Evolutionary conservation across 2,329 filamentous ascomycete genomes (phyloP), one percentile per base, ranked within the genome.

Genomic region (Paramyrothecium roridum): DNA sequence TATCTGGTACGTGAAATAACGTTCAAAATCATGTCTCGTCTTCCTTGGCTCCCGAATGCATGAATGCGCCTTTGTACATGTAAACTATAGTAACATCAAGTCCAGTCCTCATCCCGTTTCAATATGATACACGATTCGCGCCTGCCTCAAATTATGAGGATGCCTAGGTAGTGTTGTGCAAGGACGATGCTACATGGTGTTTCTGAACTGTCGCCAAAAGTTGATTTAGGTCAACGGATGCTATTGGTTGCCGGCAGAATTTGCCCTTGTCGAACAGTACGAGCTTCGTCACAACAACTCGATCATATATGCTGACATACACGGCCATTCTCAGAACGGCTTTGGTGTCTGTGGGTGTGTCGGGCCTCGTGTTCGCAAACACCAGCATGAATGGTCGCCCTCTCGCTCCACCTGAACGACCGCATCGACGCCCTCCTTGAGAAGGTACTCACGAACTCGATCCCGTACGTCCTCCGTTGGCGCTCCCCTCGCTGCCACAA

Each of bases 341-440:
- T 65, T 73, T 73, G 23, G 61, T 43, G 43, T 65, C 62, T 58
- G 61, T 53, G 48, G 73, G 61, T 43, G 70, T 20, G 63, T 62
- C 21, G 65, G 55, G 17, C 64, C 61, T 48, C 71, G 67, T 50
- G 66, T 66, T 37, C 70, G 65, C 17, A 60, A 63, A 61, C 85
- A 87, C 84, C 85, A 87, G 62, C 84, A 87, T 20, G 74, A 77
- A 45, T 70, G 67, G 55, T 96, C 91, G 0, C 89, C 90, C 65
- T 96, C 91, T 49, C 88, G 79, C 72, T 97, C 93, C 2, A 96
- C 89, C 72, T 97, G 93, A 6, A 97, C 83, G 23, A 96, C 86
- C 13, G 92, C 84, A 65, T 96, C 87, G 73, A 97, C 88, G 46
- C 86, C 84, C 60, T 89, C 83, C 52, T 83, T 83, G 8, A 80